A percentile compares a stretch with the other conserved stretches of the same genome.
These are phyloP conservation scores for Phaeosphaeria sp. DNA, from an alignment of 2,329 filamentous ascomycete species.

Conservation along the genomic window DNA sequence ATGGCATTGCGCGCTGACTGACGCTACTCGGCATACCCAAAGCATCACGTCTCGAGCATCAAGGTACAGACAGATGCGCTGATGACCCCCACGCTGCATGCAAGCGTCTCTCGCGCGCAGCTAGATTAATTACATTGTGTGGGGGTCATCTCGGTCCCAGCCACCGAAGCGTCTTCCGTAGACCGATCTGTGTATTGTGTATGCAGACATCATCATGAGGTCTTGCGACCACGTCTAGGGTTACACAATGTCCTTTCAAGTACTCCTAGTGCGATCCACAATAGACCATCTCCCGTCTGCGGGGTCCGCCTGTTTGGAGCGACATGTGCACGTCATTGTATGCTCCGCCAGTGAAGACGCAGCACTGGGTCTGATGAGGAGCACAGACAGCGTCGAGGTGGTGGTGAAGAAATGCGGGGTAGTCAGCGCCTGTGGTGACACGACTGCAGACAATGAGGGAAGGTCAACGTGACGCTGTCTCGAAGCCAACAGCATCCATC, in stretches of 20 bases:
- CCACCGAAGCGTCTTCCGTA: neutral
- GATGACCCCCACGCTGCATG: conserved; percentile 12
- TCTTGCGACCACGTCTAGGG: neutral
- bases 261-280: conserved; percentile 1
- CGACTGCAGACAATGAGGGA: conserved; percentile 8
- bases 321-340: conserved; percentile 20
- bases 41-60: conserved; percentile 2
- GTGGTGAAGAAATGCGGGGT: conserved; percentile 27
- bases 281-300: conserved; percentile 11
- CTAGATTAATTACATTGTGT: conserved; percentile 9
- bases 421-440: conserved; percentile 16
- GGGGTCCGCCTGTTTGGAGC: conserved; percentile 21
- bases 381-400: conserved; percentile 16
- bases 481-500: neutral
- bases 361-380: neutral
- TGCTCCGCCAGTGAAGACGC: neutral
- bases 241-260: neutral
- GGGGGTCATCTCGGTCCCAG: conserved; percentile 11
- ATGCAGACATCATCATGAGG: neutral
- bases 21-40: neutral
- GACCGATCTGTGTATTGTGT: neutral
- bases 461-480: neutral
- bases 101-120: conserved; percentile 28
- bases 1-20: neutral
- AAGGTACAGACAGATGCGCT: neutral